Conservation (phyloP, 129 eudicot genomes). For the Artemisia tridentata region DNA sequence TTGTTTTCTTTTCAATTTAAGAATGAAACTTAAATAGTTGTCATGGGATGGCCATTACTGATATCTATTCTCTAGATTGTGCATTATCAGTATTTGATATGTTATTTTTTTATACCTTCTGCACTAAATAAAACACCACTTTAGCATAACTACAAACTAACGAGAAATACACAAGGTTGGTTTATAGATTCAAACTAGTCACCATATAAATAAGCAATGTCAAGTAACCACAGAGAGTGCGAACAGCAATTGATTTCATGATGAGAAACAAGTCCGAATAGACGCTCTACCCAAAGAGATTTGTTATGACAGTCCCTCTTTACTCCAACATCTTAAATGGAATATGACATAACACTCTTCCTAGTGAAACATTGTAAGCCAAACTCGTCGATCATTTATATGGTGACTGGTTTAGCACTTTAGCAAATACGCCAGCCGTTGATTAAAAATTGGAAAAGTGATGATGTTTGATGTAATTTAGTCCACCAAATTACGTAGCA, state of each 20-base stretch:
- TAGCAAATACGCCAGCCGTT: not conserved
- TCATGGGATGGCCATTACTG: not conserved
- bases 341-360: not conserved
- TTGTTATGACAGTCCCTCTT: not conserved
- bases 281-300: not conserved
- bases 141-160: not conserved
- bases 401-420: too few relatives aligned
- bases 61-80: not conserved
- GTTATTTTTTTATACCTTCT: not conserved
- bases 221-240: too few relatives aligned
- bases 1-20: too few relatives aligned
- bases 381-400: not conserved
- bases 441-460: slow-evolving; percentile 1
- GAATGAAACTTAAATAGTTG: too few relatives aligned
- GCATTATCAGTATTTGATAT: not conserved
- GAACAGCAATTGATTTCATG: not conserved
- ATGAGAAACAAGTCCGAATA: slow-evolving; percentile 10
- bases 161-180: slow-evolving; percentile 1
- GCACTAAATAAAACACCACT: not conserved
- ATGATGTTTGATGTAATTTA: not conserved
- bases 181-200: slow-evolving; percentile 7
- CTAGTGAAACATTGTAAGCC: not conserved
- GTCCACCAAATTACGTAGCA: slow-evolving; percentile 5
- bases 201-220: not conserved
- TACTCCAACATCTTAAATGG: not conserved